Conservation (phyloP, 2,329 filamentous ascomycete species). For the Fusarium sp. region DNA sequence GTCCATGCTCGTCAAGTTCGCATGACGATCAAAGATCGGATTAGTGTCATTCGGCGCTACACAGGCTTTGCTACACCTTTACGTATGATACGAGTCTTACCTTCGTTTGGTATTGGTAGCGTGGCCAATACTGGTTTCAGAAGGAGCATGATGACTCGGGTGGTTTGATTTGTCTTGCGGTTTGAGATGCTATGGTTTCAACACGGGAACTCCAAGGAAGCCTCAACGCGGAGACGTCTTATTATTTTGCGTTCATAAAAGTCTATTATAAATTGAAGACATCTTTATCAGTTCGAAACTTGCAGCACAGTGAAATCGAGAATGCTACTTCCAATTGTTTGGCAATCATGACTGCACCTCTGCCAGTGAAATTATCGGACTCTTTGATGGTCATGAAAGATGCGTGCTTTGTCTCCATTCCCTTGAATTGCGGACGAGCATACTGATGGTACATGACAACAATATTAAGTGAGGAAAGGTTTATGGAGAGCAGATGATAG, state of each 20-base stretch:
- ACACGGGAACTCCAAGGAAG: conserved; percentile 22
- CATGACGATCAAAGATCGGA: conserved; percentile 26
- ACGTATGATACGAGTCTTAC: conserved; percentile 34
- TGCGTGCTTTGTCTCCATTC: not conserved
- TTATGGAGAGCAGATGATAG: too few relatives aligned
- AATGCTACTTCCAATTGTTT: not conserved
- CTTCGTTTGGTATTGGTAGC: conserved; percentile 36
- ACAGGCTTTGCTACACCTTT: conserved; percentile 33
- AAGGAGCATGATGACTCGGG: conserved; percentile 27
- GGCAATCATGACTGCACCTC: not conserved
- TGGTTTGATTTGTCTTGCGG: not conserved
- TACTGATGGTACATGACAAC: too few relatives aligned
- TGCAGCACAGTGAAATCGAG: accelerated
- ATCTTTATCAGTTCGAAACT: not conserved
- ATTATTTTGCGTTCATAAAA: not conserved
- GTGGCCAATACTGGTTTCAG: conserved; percentile 38
- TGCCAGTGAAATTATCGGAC: too few relatives aligned
- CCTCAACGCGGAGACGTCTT: conserved; percentile 24
- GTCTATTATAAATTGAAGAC: not conserved
- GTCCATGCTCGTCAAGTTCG: conserved; percentile 25
- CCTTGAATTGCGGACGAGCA: accelerated
- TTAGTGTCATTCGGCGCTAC: conserved; percentile 21
- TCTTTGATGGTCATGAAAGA: not conserved
- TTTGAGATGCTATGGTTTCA: conserved; percentile 18
- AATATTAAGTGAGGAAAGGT: accelerated